Evolutionary conservation across 1,284 basidiomycete species (phyloP).

Genomic region (Wolfiporia cocos): DNA sequence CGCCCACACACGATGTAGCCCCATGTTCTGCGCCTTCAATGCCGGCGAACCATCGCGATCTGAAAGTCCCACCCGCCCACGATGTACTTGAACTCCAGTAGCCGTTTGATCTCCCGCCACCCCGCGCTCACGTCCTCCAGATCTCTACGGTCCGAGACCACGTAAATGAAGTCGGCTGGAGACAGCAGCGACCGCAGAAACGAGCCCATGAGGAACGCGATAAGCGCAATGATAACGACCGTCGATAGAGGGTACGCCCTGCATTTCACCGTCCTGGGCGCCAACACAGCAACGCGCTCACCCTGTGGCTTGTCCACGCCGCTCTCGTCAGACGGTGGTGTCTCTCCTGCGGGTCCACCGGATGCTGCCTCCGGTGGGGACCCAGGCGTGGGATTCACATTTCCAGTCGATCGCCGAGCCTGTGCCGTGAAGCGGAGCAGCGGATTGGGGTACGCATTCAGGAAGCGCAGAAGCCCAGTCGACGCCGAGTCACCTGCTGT

Average conservation of each 20-base stretch:
- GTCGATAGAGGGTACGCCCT: conserved; percentile 45
- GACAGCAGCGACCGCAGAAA: conserved; percentile 82
- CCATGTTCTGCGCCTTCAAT: conserved; percentile 27
- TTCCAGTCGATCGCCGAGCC: conserved; percentile 17
- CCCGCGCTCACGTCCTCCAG: conserved; percentile 44
- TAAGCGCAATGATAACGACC: conserved; percentile 75
- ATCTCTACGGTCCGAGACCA: conserved; percentile 52
- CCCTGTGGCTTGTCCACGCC: conserved; percentile 2
- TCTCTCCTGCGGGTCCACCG: conserved; percentile 5
- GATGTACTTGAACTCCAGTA: conserved; percentile 76
- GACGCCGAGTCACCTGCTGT: conserved; percentile 19
- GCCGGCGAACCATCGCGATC: conserved; percentile 71
- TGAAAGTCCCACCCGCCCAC: conserved; percentile 79
- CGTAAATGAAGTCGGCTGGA: conserved; percentile 89
- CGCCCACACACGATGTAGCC: conserved; percentile 65
- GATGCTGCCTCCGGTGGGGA: conserved; percentile 7
- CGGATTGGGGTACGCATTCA: conserved; percentile 40
- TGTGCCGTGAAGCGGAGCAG: conserved; percentile 32
- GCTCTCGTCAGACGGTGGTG: conserved; percentile 3
- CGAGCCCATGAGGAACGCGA: conserved; percentile 89
- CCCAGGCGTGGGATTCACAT: conserved; percentile 13
- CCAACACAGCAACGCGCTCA: conserved; percentile 8
- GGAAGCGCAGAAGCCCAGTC: conserved; percentile 35
- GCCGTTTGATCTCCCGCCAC: conserved; percentile 79
- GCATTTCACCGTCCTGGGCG: conserved; percentile 10